These are phyloP conservation scores for Ramaria rubella DNA, from an alignment of 768 basidiomycete species.

Conservation along the genomic window DNA sequence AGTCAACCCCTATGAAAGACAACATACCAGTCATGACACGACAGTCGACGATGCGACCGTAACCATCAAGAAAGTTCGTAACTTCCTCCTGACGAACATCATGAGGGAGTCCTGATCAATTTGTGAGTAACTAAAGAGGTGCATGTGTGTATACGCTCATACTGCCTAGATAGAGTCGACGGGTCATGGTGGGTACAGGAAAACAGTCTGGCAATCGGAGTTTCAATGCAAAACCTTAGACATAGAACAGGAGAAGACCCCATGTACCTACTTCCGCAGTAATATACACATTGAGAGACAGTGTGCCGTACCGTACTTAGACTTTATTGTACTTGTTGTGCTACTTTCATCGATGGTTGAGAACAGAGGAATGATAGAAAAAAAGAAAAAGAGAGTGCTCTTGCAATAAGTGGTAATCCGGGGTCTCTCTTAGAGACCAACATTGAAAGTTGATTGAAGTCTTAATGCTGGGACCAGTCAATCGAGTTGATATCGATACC, in stretches of 20 bases:
- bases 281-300: background rate
- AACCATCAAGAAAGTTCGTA: slow-evolving; percentile 83
- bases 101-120: slow-evolving; percentile 54
- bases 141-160: slow-evolving; percentile 20
- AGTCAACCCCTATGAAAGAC: background rate
- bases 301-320: background rate
- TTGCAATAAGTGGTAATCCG: too few species aligned
- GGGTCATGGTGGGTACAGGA: slow-evolving; percentile 52
- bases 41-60: slow-evolving; percentile 83
- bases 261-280: background rate
- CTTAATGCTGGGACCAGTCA: slow-evolving; percentile 75
- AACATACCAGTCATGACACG: slow-evolving; percentile 87
- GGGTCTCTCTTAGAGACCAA: too few species aligned
- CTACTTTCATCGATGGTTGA: too few species aligned
- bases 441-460: too few species aligned
- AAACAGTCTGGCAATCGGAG: slow-evolving; percentile 3
- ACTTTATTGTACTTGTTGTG: too few species aligned
- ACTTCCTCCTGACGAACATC: slow-evolving; percentile 83
- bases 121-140: background rate
- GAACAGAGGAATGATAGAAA: too few species aligned
- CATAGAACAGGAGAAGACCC: background rate
- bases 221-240: background rate
- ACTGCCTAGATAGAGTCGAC: slow-evolving; percentile 85
- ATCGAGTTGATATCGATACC: slow-evolving; percentile 95
- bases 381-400: background rate